Evolutionary conservation across 768 basidiomycete species (phyloP).

Genomic region (Lentinula raphanica): DNA sequence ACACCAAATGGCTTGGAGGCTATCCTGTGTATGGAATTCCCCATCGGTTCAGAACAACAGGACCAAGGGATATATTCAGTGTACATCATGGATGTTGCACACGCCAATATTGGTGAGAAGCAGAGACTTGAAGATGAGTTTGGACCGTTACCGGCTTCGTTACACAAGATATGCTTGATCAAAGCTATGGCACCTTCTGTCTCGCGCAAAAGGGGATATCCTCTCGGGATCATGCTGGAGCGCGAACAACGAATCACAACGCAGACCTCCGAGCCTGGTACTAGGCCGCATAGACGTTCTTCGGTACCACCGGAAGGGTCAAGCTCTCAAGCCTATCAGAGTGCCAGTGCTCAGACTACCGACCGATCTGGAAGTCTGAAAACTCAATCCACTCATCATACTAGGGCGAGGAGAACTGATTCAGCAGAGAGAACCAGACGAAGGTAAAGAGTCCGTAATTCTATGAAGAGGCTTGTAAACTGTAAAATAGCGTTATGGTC

Average conservation of each 20-base stretch:
- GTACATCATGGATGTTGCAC: conserved; percentile 2
- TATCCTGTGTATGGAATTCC: conserved; percentile 3
- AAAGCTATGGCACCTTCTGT: not conserved
- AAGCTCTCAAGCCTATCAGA: not conserved
- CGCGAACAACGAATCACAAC: not conserved
- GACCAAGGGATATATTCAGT: not conserved
- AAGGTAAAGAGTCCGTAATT: no score
- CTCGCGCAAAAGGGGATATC: not conserved
- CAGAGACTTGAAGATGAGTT: not conserved
- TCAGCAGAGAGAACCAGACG: no score
- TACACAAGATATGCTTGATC: not conserved
- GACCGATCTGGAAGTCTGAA: no score
- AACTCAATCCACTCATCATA: no score
- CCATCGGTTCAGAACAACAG: not conserved
- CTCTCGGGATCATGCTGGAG: not conserved
- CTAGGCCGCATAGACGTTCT: not conserved
- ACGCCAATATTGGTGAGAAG: not conserved
- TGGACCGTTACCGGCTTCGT: not conserved
- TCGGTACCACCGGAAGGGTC: not conserved
- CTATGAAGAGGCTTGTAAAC: no score
- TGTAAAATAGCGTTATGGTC: no score
- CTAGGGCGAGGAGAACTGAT: no score
- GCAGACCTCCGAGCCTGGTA: not conserved
- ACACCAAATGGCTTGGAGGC: not conserved
- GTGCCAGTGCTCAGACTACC: not conserved